A percentile compares a stretch with the other conserved stretches of the same genome.
Evolutionary conservation across 2,329 filamentous ascomycete species (phyloP).

Genomic region (Fusarium stilboides): DNA sequence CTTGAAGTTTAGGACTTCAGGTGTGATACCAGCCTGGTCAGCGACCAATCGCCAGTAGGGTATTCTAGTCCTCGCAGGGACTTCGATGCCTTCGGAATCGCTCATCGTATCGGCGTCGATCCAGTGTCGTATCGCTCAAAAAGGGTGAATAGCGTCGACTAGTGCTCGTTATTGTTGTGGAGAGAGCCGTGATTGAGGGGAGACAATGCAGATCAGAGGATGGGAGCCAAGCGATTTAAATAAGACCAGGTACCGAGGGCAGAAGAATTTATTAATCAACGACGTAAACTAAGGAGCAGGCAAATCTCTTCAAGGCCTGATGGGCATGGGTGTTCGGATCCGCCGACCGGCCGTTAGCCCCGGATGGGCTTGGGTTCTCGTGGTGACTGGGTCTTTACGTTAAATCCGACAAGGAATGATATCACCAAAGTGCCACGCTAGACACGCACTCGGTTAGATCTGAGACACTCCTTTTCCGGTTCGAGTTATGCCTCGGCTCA

Average conservation of each 20-base stretch:
- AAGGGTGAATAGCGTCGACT: conserved; percentile 7
- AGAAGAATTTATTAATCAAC: conserved; percentile 24
- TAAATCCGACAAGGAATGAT: conserved; percentile 31
- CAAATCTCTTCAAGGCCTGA: conserved; percentile 30
- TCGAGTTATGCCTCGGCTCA: conserved; percentile 30
- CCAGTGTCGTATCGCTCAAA: conserved; percentile 3
- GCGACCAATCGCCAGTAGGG: conserved; percentile 41
- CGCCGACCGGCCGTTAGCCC: conserved; percentile 27
- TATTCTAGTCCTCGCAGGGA: conserved; percentile 34
- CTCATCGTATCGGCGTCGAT: conserved; percentile 24
- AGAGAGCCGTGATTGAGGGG: neutral
- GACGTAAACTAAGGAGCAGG: conserved; percentile 15
- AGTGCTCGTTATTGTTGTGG: neutral
- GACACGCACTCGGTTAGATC: conserved; percentile 3
- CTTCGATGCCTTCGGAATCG: conserved; percentile 36
- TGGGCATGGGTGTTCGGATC: conserved; percentile 23
- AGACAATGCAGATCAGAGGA: conserved; percentile 17
- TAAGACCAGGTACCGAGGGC: conserved; percentile 8
- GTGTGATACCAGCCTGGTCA: conserved; percentile 40
- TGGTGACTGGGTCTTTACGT: conserved; percentile 18
- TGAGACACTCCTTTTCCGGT: neutral
- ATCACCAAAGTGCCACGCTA: conserved; percentile 30
- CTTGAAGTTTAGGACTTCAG: conserved; percentile 38
- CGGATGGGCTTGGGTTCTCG: conserved; percentile 21
- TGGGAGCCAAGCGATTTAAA: conserved; percentile 31